These are phyloP conservation scores for Arachnomyces sp. DNA, from an alignment of 2,329 filamentous ascomycete species.

Conservation along the genomic window DNA sequence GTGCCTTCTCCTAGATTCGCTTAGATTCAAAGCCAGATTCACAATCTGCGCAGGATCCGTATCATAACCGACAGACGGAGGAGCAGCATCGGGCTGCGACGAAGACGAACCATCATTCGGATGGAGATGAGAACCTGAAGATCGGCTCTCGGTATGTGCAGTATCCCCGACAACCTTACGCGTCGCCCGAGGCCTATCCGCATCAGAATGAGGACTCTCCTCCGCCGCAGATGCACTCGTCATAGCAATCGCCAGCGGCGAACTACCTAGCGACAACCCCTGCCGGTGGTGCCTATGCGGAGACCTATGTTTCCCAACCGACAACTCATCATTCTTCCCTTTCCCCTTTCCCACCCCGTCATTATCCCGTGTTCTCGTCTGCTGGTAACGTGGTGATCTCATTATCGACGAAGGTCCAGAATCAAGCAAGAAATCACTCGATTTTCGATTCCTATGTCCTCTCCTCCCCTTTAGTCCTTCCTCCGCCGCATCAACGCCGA, in stretches of 20 bases:
- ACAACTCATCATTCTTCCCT: conserved; percentile 26
- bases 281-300: conserved; percentile 18
- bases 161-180: conserved; percentile 3
- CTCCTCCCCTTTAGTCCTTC: background rate
- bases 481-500: background rate
- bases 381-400: no score
- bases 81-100: conserved; percentile 11
- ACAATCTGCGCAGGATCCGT: conserved; percentile 84
- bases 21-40: conserved; percentile 81
- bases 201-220: conserved; percentile 6
- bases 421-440: background rate
- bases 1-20: conserved; percentile 63
- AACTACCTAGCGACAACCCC: conserved; percentile 22
- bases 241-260: conserved; percentile 22
- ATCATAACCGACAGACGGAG: conserved; percentile 42
- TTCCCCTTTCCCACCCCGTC: conserved; percentile 30
- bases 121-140: conserved; percentile 5
- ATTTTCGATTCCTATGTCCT: background rate
- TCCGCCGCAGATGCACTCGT: conserved; percentile 14
- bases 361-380: background rate
- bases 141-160: conserved; percentile 3
- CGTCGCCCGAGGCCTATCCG: no score
- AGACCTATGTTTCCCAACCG: conserved; percentile 29
- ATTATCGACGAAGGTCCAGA: no score
- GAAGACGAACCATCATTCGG: conserved; percentile 4